phyloP scores from a whole-genome alignment of 768 basidiomycete species.

The Hygrophorus pudorinus region DNA sequence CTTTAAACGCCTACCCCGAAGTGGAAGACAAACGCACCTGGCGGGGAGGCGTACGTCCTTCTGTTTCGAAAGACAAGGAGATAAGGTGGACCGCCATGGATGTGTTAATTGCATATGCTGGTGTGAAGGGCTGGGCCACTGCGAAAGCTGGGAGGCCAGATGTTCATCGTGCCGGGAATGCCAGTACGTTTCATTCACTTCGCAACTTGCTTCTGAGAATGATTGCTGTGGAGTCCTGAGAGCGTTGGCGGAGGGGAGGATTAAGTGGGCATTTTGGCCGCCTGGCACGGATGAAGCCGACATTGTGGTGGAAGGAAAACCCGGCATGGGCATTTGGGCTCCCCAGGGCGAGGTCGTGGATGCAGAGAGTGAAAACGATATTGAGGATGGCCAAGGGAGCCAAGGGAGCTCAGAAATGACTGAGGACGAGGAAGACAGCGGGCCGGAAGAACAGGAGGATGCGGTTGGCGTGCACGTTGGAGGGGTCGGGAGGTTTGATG shows the following conservation, averaged over 20 bases:
- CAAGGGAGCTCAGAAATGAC: slow-evolving; percentile 22
- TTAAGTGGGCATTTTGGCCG: slow-evolving; percentile 85
- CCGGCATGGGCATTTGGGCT: slow-evolving; percentile 51
- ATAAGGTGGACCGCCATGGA: slow-evolving; percentile 78
- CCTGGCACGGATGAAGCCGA: slow-evolving; percentile 29
- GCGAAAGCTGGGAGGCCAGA: slow-evolving; percentile 89
- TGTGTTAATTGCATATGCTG: slow-evolving; percentile 69
- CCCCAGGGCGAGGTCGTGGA: slow-evolving; percentile 24
- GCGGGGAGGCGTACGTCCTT: slow-evolving; percentile 39
- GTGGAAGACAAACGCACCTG: slow-evolving; percentile 70
- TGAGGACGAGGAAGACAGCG: slow-evolving; percentile 16
- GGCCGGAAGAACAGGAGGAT: slow-evolving; percentile 14
- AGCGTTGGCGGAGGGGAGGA: slow-evolving; percentile 68
- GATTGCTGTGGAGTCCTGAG: slow-evolving; percentile 51
- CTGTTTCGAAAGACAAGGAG: slow-evolving; percentile 12
- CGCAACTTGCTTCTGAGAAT: not conserved
- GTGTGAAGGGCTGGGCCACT: slow-evolving; percentile 75
- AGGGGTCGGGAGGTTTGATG: slow-evolving; percentile 28
- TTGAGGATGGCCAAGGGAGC: too few species aligned
- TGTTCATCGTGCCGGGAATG: slow-evolving; percentile 81
- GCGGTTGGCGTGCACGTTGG: slow-evolving; percentile 16
- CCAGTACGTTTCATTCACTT: slow-evolving; percentile 40
- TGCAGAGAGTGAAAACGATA: slow-evolving; percentile 22
- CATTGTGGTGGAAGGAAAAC: slow-evolving; percentile 17
- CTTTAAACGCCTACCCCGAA: slow-evolving; percentile 24